Evolutionary conservation across 1,284 basidiomycete genomes (phyloP), one percentile per base, ranked within the genome.

Genomic region (Golubevia sp.): DNA sequence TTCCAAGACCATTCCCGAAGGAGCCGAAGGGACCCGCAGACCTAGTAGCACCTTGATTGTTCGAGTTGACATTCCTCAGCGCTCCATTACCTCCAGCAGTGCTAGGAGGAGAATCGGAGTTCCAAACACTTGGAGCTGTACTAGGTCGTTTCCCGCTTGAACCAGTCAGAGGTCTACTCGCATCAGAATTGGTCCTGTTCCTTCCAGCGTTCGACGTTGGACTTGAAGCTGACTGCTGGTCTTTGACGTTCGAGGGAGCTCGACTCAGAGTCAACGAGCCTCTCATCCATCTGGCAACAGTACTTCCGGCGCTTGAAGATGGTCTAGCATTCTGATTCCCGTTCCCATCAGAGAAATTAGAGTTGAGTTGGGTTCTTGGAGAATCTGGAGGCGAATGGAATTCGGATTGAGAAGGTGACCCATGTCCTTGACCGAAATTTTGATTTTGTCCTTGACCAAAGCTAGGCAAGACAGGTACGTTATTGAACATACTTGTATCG

Each of bases 401-500:
- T 13, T 44, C 38, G 11, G 38, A 44, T 13, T 44, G 38, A 44
- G 38, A 44, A 44, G 38, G 38, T 13, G 38, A 44, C 11, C 38
- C 38, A 18, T 13, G 18, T 8, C 38, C 38, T 44, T 44, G 38
- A 44, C 38, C 38, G n/a, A n/a, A n/a, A 44, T 13, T 18, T 44
- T 44, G 38, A 44, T 44, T 44, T 18, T 44, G 38, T 13, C 38
- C 38, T 44, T 8, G 38, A 44, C 13, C 38, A 18, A 44, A 44
- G 11, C 38, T 18, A 13, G 38, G 38, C 11, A 18, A 44, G 18
- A 8, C 18, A 13, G 38, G 38, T 24, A 71, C 59, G 53, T 60
- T 51, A 34, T 66, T 67, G 8, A 78, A 64, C 58, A 78, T 59
- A n/a, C 61, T 44, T 11, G 74, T 69, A 58, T 78, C 76, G n/a